A percentile compares a stretch with the other conserved stretches of the same genome.
Conservation (phyloP, 2,329 filamentous ascomycete species). For the Pseudogymnoascus pannorum region DNA sequence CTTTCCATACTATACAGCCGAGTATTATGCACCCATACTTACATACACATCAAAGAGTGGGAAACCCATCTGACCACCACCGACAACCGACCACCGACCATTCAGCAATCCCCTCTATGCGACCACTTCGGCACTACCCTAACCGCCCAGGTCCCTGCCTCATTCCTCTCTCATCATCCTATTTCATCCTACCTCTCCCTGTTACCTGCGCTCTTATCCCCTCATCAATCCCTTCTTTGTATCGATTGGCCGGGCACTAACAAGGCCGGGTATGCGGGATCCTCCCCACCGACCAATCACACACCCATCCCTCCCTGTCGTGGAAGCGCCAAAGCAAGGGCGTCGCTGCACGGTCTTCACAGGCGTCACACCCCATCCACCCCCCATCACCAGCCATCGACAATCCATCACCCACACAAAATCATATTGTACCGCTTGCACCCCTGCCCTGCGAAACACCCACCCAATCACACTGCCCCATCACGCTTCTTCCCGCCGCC, state of each 20-base stretch:
- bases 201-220: neutral
- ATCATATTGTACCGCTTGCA: neutral
- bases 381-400: neutral
- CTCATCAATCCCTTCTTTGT: neutral
- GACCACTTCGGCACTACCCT: neutral
- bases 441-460: neutral
- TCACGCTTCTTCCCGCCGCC: neutral
- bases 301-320: neutral
- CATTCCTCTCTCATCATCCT: neutral
- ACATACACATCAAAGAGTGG: neutral
- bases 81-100: neutral
- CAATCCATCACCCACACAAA: too few species aligned
- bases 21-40: too few species aligned
- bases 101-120: neutral
- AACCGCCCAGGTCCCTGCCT: neutral
- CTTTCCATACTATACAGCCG: too few species aligned
- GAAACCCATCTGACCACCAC: neutral
- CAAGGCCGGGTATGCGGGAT: neutral
- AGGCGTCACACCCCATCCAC: neutral
- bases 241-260: neutral
- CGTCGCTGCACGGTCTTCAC: neutral
- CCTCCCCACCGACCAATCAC: neutral
- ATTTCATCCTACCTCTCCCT: too few species aligned
- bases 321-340: neutral
- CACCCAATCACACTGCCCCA: neutral